phyloP scores from a whole-genome alignment of 768 basidiomycete genomes.

The Kwoniella mangroviensis region DNA sequence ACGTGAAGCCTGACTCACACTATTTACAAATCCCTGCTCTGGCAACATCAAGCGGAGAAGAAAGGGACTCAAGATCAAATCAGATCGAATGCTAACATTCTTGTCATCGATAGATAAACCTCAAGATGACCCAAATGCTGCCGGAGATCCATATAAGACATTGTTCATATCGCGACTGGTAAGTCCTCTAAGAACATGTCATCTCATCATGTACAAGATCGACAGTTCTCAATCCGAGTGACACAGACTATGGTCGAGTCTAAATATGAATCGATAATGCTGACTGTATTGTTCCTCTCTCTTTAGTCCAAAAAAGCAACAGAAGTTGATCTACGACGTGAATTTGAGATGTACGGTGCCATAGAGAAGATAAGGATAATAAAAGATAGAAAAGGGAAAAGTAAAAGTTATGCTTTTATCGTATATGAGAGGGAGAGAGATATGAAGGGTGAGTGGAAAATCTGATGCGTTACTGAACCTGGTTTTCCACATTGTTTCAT shows the following conservation, averaged over 20 bases:
- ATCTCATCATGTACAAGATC: too few species aligned
- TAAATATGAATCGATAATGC: too few species aligned
- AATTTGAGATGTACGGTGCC: constrained; percentile 92
- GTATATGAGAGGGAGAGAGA: constrained; percentile 98
- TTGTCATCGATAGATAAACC: constrained; percentile 75
- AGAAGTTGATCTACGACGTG: constrained; percentile 87
- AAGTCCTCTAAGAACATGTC: too few species aligned
- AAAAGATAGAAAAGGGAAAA: constrained; percentile 82
- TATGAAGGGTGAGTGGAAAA: constrained; percentile 81
- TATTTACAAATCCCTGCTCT: too few species aligned
- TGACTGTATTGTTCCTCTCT: constrained; percentile 13
- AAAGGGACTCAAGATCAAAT: constrained; percentile 14
- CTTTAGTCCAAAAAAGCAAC: constrained; percentile 85
- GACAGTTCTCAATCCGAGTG: too few species aligned
- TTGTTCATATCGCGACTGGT: constrained; percentile 94
- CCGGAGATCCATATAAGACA: constrained; percentile 98
- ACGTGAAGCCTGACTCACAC: background rate
- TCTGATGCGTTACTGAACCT: too few species aligned
- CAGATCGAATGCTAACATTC: background rate
- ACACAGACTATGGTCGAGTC: too few species aligned
- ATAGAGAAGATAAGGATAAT: constrained; percentile 95
- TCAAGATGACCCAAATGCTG: constrained; percentile 82
- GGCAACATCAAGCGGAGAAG: too few species aligned
- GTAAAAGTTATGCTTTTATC: constrained; percentile 92
- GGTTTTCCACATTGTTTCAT: too few species aligned